Evolutionary conservation across 2,329 filamentous ascomycete genomes (phyloP).

Genomic region (Spiromastix sp.): DNA sequence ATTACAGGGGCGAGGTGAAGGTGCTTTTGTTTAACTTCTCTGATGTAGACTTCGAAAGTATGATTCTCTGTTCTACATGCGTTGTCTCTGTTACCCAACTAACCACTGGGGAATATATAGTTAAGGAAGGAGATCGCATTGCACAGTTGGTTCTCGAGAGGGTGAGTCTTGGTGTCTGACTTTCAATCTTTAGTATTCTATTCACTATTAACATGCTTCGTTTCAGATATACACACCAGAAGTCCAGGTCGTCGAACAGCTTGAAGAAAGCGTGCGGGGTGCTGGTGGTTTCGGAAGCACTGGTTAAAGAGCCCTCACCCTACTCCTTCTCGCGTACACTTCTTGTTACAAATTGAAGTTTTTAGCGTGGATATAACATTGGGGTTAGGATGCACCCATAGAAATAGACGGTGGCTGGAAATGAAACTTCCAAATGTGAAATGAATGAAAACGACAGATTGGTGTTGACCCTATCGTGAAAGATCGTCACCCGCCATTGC

Average conservation of each 20-base stretch:
- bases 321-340: neutral
- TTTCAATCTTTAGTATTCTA: too few relatives aligned
- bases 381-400: too few relatives aligned
- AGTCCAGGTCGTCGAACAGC: conserved; percentile 74
- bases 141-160: conserved; percentile 91
- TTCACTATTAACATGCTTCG: too few relatives aligned
- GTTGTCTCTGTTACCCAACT: neutral
- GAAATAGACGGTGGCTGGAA: too few relatives aligned
- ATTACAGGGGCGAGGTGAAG: conserved; percentile 91
- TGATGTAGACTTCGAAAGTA: conserved; percentile 61
- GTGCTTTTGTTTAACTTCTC: conserved; percentile 89
- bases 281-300: conserved; percentile 89
- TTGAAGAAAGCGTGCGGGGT: conserved; percentile 84
- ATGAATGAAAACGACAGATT: too few relatives aligned
- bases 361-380: neutral
- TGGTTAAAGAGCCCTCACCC: conserved; percentile 33
- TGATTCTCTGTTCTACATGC: conserved; percentile 1
- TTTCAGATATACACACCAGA: conserved; percentile 76
- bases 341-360: neutral
- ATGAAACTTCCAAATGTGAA: too few relatives aligned
- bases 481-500: too few relatives aligned
- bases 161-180: conserved; percentile 31
- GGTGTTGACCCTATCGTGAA: too few relatives aligned
- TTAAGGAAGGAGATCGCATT: conserved; percentile 80
- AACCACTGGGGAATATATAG: conserved; percentile 15